These are phyloP conservation scores for Trichoderma sp. DNA, from an alignment of 2,329 filamentous ascomycete genomes.

Conservation along the genomic window DNA sequence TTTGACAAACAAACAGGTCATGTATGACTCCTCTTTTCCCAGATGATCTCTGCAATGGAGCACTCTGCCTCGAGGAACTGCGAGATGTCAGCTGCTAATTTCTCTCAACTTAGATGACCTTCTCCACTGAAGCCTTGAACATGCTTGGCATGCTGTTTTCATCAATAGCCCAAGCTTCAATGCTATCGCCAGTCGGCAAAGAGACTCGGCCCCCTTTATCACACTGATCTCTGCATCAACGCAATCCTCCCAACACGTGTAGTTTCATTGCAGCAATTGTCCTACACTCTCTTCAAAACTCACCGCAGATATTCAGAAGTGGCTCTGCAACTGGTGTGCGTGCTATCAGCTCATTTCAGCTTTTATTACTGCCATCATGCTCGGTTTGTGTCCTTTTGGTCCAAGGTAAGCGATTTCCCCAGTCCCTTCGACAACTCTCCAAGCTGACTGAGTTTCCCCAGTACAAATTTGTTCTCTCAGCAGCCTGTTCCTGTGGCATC, in stretches of 20 bases:
- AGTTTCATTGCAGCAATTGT: not conserved
- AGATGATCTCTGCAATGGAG: not conserved
- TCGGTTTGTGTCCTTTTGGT: constrained; percentile 52
- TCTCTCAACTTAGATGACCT: not conserved
- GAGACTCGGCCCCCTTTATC: not conserved
- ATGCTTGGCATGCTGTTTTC: too few relatives aligned
- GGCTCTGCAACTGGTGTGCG: not conserved
- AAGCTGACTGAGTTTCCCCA: constrained; percentile 25
- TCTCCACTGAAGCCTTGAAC: not conserved
- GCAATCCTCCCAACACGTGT: not conserved
- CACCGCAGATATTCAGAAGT: not conserved
- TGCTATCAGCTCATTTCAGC: not conserved
- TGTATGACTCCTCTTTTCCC: not conserved
- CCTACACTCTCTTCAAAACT: not conserved
- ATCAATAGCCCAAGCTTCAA: too few relatives aligned
- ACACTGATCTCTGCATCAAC: not conserved
- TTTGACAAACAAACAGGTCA: not conserved
- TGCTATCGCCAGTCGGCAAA: not conserved
- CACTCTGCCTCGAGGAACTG: not conserved
- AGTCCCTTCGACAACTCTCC: not conserved
- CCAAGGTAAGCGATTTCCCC: constrained; percentile 41
- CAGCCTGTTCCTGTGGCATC: constrained; percentile 51
- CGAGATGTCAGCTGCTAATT: not conserved
- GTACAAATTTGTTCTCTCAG: constrained; percentile 57
- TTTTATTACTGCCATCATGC: not conserved